Conservation (phyloP, 2,329 filamentous ascomycete genomes). For the Aspergillus chevalieri region DNA sequence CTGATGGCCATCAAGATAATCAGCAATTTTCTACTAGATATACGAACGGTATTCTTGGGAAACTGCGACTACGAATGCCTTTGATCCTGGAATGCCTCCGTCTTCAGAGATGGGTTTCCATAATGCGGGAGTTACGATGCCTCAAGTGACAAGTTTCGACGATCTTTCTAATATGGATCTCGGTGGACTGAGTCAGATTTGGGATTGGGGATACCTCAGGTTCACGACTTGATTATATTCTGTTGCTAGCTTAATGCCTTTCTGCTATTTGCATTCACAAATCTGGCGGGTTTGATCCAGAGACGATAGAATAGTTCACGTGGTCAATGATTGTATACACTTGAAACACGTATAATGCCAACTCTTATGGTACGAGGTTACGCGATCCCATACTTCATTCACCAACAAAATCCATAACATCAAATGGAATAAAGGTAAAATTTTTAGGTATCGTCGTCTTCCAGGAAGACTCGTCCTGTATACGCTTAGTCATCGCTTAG, state of each 20-base stretch:
- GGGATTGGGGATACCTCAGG: constrained; percentile 21
- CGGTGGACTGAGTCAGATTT: constrained; percentile 21
- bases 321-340: neutral
- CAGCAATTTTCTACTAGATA: neutral
- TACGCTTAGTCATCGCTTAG: constrained; percentile 11
- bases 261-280: neutral
- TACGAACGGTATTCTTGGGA: neutral
- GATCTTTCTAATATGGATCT: constrained; percentile 15
- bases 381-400: too few species aligned
- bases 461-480: neutral
- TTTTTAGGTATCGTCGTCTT: neutral
- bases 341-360: too few species aligned
- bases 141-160: neutral
- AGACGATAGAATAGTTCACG: neutral
- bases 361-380: too few species aligned
- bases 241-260: neutral
- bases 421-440: too few species aligned
- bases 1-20: neutral
- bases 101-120: neutral
- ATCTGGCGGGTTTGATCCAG: neutral
- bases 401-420: too few species aligned
- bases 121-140: neutral
- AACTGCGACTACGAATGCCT: neutral
- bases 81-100: neutral
- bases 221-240: neutral